These are phyloP conservation scores for Sugiyamaella americana DNA, from an alignment of 805 yeast species.

Conservation along the genomic window DNA sequence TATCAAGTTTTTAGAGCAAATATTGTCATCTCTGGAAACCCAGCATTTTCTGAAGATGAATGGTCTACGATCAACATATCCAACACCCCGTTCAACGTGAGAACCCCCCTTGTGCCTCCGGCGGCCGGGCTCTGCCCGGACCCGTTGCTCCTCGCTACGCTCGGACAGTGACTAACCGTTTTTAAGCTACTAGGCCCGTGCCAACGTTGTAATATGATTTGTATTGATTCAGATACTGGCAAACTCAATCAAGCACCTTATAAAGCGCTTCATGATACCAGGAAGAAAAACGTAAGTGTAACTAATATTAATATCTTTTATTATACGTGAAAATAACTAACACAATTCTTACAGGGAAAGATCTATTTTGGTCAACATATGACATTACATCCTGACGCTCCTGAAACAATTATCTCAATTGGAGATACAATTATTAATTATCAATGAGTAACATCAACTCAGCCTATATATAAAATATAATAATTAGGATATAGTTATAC, in stretches of 20 bases:
- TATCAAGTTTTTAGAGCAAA: slow-evolving; percentile 36
- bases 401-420: not conserved
- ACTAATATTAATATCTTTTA: not conserved
- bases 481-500: no score
- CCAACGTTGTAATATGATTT: slow-evolving; percentile 42
- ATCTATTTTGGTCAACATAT: slow-evolving; percentile 36
- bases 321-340: not conserved
- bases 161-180: slow-evolving; percentile 10
- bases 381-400: slow-evolving; percentile 11
- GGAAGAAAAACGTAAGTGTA: slow-evolving; percentile 26
- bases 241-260: slow-evolving; percentile 31
- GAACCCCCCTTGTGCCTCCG: no score
- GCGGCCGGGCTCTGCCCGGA: no score
- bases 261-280: slow-evolving; percentile 30
- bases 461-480: no score
- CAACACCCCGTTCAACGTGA: slow-evolving; percentile 5
- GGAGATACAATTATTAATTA: not conserved
- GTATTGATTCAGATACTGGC: slow-evolving; percentile 36
- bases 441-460: no score
- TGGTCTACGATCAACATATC: slow-evolving; percentile 29
- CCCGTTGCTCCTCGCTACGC: no score
- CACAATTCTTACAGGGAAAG: slow-evolving; percentile 25
- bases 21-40: slow-evolving; percentile 28
- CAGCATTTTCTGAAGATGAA: slow-evolving; percentile 36
- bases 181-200: slow-evolving; percentile 31